Conservation (phyloP, 129 eudicot genomes). For the Gnaphalium uliginosum region DNA sequence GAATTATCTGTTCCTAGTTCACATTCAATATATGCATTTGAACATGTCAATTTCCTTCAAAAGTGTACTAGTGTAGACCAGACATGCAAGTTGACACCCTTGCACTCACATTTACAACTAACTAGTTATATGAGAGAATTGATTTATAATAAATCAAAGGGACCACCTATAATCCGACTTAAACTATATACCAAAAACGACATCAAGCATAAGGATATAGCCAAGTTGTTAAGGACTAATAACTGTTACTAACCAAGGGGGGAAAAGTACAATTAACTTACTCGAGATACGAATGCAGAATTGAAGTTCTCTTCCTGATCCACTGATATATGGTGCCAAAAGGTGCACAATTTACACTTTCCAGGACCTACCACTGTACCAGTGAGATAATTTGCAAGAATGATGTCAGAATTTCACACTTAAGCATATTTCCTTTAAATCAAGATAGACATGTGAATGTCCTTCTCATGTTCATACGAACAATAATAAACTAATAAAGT, state of each 20-base stretch:
- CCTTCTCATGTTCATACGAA: neutral
- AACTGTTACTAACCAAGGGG: constrained; percentile 1
- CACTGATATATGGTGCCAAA: constrained; percentile 26
- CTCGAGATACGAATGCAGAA: constrained; percentile 1
- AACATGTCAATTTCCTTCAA: constrained; percentile 16
- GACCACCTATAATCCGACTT: neutral
- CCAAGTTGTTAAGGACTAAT: neutral
- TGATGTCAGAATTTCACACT: constrained; percentile 14
- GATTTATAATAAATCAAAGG: neutral
- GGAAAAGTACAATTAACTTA: neutral
- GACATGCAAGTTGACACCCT: constrained; percentile 18
- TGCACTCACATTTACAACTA: constrained; percentile 18
- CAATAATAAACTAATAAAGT: neutral
- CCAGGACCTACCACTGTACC: constrained; percentile 29
- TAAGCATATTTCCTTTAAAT: neutral
- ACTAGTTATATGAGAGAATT: neutral
- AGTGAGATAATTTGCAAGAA: constrained; percentile 18
- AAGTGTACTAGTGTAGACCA: constrained; percentile 29
- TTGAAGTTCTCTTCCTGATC: constrained; percentile 8
- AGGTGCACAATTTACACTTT: constrained; percentile 21
- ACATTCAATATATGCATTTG: constrained; percentile 1
- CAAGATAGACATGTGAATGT: neutral
- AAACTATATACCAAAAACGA: neutral
- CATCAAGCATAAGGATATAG: neutral
- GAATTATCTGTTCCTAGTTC: constrained; percentile 9